A percentile compares a stretch with the other conserved stretches of the same genome.
Conservation (phyloP, 352 stramenopile species). For the Pythium folliculosum region DNA sequence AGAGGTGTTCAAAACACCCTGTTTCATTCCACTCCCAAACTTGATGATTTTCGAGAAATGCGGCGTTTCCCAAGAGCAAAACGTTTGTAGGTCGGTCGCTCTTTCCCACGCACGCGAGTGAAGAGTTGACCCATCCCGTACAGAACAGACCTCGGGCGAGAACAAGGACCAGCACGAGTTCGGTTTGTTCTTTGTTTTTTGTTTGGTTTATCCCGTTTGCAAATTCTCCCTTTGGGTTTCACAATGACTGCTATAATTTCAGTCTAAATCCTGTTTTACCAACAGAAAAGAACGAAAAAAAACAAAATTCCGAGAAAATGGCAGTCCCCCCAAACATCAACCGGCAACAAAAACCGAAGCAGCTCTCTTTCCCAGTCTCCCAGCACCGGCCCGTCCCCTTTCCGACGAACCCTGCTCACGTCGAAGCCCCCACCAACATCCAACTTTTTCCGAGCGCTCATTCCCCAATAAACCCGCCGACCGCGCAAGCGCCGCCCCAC, state of each 20-base stretch:
- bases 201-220: not conserved
- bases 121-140: slow-evolving; percentile 15
- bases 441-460: slow-evolving; percentile 9
- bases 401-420: not conserved
- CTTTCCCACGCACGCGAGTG: slow-evolving; percentile 12
- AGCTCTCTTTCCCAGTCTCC: slow-evolving; percentile 2
- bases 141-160: not conserved
- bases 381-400: not conserved
- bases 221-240: too few relatives aligned
- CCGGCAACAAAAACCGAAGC: slow-evolving; percentile 6
- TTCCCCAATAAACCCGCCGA: slow-evolving; percentile 1
- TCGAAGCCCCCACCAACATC: not conserved
- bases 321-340: slow-evolving; percentile 2
- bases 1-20: slow-evolving; percentile 1
- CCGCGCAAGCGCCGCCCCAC: not conserved
- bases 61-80: not conserved
- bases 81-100: not conserved
- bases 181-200: slow-evolving; percentile 5
- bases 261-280: not conserved
- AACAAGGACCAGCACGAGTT: slow-evolving; percentile 13
- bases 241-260: not conserved
- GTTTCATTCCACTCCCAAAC: not conserved
- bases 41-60: not conserved
- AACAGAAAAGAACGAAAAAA: slow-evolving; percentile 9
- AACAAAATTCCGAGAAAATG: slow-evolving; percentile 1